Evolutionary conservation across 768 basidiomycete genomes (phyloP).

Genomic region (Albatrellus ellisii): DNA sequence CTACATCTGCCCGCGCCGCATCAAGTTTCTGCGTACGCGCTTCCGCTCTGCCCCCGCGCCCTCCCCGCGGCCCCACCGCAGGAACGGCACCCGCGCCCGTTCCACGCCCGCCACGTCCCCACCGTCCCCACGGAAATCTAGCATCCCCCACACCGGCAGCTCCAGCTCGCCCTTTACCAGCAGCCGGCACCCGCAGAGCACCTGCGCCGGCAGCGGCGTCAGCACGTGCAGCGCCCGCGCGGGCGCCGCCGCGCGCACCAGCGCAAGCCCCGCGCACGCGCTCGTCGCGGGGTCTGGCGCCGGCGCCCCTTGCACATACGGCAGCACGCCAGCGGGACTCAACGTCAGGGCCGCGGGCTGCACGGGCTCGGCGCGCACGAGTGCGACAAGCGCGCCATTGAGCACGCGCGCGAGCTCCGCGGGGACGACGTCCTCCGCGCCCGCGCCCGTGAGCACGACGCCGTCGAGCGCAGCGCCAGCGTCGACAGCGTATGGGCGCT

Average conservation of each 20-base stretch:
- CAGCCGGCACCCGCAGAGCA: slow-evolving; percentile 30
- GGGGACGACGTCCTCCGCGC: slow-evolving; percentile 64
- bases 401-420: slow-evolving; percentile 60
- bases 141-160: slow-evolving; percentile 76
- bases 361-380: slow-evolving; percentile 41
- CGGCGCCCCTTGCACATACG: slow-evolving; percentile 44
- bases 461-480: slow-evolving; percentile 41
- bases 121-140: slow-evolving; percentile 43
- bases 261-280: slow-evolving; percentile 59
- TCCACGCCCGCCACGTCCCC: slow-evolving; percentile 40
- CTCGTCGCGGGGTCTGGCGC: slow-evolving; percentile 49
- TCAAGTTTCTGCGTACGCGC: slow-evolving; percentile 73
- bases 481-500: slow-evolving; percentile 62
- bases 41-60: slow-evolving; percentile 63
- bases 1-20: slow-evolving; percentile 68
- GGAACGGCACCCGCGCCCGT: slow-evolving; percentile 53
- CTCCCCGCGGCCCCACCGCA: slow-evolving; percentile 63
- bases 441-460: slow-evolving; percentile 59
- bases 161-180: slow-evolving; percentile 85
- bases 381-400: slow-evolving; percentile 70
- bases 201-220: slow-evolving; percentile 50
- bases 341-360: slow-evolving; percentile 18
- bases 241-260: slow-evolving; percentile 41
- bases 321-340: slow-evolving; percentile 17
- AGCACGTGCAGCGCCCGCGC: slow-evolving; percentile 53